Percentiles rank a stretch among this genome's conserved stretches.
These are phyloP conservation scores for Ambrosia trifida DNA, from an alignment of 129 eudicot species.

Conservation along the genomic window DNA sequence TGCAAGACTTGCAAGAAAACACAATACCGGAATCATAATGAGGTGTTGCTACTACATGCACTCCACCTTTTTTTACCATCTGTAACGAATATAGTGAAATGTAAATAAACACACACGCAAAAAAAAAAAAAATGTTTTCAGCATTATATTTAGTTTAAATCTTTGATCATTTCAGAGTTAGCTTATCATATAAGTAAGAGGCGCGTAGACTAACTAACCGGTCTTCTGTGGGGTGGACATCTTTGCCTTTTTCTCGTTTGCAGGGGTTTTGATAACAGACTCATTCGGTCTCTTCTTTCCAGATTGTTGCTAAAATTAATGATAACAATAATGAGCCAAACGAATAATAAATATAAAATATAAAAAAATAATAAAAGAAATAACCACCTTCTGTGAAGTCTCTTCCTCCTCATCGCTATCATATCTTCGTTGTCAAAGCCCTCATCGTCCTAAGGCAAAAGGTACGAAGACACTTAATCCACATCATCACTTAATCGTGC, in stretches of 20 bases:
- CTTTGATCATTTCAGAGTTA: not conserved
- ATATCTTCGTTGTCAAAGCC: slow-evolving; percentile 50
- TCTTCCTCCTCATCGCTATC: slow-evolving; percentile 65
- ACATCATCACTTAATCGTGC: slow-evolving; percentile 2
- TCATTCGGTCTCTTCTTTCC: slow-evolving; percentile 72
- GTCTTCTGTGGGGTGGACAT: slow-evolving; percentile 69
- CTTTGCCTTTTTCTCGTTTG: slow-evolving; percentile 67
- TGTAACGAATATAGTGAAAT: not conserved
- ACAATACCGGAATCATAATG: slow-evolving; percentile 59
- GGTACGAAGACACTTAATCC: not conserved
- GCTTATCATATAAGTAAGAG: not conserved
- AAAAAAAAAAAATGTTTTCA: not conserved
- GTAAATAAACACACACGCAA: not conserved
- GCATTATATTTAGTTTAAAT: not conserved
- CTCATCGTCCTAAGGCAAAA: slow-evolving; percentile 36
- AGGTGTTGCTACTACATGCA: slow-evolving; percentile 77
- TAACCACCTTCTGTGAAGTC: slow-evolving; percentile 67
- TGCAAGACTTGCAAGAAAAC: slow-evolving; percentile 59
- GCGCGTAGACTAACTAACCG: slow-evolving; percentile 41
- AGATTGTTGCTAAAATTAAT: slow-evolving; percentile 44
- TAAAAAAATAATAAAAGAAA: not conserved
- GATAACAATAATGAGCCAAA: not conserved
- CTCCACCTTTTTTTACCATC: slow-evolving; percentile 69
- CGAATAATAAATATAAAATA: not conserved
- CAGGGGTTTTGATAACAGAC: slow-evolving; percentile 62